Evolutionary conservation across 2,329 filamentous ascomycete genomes (phyloP).

Genomic region (Trichothecium roseum): DNA sequence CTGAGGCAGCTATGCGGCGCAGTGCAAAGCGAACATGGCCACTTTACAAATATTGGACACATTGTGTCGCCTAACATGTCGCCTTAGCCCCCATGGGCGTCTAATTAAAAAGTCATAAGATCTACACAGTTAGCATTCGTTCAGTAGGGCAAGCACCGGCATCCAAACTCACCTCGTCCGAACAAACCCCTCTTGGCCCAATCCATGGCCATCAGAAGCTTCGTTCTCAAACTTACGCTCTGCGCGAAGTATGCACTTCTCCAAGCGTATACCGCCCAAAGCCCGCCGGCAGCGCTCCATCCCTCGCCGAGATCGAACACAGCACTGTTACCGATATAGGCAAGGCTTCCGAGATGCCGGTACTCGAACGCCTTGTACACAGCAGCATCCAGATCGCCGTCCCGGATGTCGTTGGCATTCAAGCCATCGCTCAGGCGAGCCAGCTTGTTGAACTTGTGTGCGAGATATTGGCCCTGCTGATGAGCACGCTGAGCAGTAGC

Average conservation of each 20-base stretch:
- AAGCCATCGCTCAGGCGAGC: constrained; percentile 68
- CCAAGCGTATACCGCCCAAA: constrained; percentile 95
- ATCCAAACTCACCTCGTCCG: constrained; percentile 80
- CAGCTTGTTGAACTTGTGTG: constrained; percentile 87
- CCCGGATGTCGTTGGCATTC: constrained; percentile 66
- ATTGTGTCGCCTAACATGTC: too few relatives aligned
- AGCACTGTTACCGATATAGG: constrained; percentile 93
- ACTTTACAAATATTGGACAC: too few relatives aligned
- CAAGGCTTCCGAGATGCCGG: constrained; percentile 78
- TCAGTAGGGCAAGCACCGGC: neutral
- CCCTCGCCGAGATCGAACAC: constrained; percentile 83
- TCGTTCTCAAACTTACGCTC: constrained; percentile 85
- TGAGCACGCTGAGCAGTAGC: constrained; percentile 94
- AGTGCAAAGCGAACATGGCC: neutral
- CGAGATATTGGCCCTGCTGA: constrained; percentile 90
- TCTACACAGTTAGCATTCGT: constrained; percentile 20
- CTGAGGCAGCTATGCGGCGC: too few relatives aligned
- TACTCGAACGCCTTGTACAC: constrained; percentile 95
- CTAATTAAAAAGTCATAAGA: constrained; percentile 39
- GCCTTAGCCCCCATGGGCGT: too few relatives aligned
- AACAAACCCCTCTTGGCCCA: constrained; percentile 97
- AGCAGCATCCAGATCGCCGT: constrained; percentile 85
- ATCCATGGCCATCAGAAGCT: constrained; percentile 88
- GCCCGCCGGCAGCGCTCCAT: constrained; percentile 66
- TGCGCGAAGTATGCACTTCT: constrained; percentile 94